Base-by-base conservation (phyloP, 257 asterid species). In the Phtheirospermum japonicum region DNA sequence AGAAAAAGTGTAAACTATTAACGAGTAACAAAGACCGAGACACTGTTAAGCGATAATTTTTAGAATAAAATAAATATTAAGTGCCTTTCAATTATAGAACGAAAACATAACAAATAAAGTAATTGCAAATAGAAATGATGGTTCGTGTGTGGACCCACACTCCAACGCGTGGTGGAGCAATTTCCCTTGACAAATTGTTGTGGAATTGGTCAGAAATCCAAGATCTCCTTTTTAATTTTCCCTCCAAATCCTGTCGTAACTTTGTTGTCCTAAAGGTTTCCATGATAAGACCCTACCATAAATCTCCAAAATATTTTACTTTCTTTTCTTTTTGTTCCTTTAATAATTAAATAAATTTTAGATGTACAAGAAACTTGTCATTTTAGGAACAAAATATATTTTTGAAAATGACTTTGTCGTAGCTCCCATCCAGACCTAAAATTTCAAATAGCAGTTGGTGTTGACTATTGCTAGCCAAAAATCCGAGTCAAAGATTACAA, bases 121-220 rank as follows among this genome's bases (percentile, higher is more conserved):
- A 39, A 53, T 45, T 2, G 26, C 40, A 9, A 30, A 5, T 8
- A 42, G 23, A 50, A 67, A 60, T 46, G 56, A 58, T 46, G 4
- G 36, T 43, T 26, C 66, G 48, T 58, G 34, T 5, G 36, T 61
- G 78, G 77, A 19, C 77, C 83, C 81, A 81, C 78, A 64, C 72
- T 69, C 71, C 30, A 77, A 75, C 83, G 86, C 86, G 86, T 81
- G 82, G 63, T 70, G 77, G 77, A 75, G 76, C 83, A 72, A 72
- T 72, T 30, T 31, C 77, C 61, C 53, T 14, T 51, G 56, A 28
- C 59, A 37, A 70, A 28, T 53, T 51, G 67, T 61, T 42, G 33
- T 64, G 69, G 65, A 73, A 66, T 28, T 62, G 72, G 80, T 78
- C 78, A 78, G 17, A 77, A 73, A 75, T 53, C 50, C 57, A 67